Base-by-base conservation (phyloP, 2,329 filamentous ascomycete genomes). In the Fusarium praegraminearum region DNA sequence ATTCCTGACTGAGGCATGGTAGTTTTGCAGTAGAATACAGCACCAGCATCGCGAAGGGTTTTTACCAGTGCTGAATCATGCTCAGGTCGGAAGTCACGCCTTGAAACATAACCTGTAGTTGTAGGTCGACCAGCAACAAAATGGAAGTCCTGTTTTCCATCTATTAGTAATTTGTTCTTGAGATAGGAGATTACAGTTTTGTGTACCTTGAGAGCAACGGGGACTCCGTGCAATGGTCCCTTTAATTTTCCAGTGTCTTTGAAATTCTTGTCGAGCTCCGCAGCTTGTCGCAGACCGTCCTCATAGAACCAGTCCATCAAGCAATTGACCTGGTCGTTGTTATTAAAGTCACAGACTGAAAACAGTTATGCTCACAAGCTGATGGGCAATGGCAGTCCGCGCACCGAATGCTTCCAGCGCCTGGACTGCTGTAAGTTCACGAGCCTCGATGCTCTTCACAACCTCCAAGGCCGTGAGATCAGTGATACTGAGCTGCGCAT, bases 21-120 rank as follows among this genome's bases (percentile, higher is more conserved):
- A 1, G 90, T 91, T 76, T 91, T 91, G 69, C 86, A 85, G 71
- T 90, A 89, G 20, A 90, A 79, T 0, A 93, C 83, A 2, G 90
- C 90, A 2, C 91, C 91, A 0, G 88, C 81, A 28, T 83, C 81
- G 28, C 86, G 78, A 5, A 93, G 78, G 1, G 90, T 46, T 79
- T 16, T 86, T 81, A 1, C 91, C 85, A 9, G 91, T 79, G 0
- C 83, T 0, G 87, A 83, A 73, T 72, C 91, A 86, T 65, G 82
- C 77, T 33, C 78, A 75, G 16, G 85, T 82, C 3, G 86, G 7
- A 87, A 50, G 86, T 82, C 57, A 83, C 80, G 35, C 85, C 86
- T 57, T 80, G 57, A 82, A 1, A 85, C 84, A 58, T 91, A 88
- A 1, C 88, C 89, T 7, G 86, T 80, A 0, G 83, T 85, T 6